These are phyloP conservation scores for Triadica sebifera DNA, from an alignment of 345 rosid species.

Conservation along the genomic window DNA sequence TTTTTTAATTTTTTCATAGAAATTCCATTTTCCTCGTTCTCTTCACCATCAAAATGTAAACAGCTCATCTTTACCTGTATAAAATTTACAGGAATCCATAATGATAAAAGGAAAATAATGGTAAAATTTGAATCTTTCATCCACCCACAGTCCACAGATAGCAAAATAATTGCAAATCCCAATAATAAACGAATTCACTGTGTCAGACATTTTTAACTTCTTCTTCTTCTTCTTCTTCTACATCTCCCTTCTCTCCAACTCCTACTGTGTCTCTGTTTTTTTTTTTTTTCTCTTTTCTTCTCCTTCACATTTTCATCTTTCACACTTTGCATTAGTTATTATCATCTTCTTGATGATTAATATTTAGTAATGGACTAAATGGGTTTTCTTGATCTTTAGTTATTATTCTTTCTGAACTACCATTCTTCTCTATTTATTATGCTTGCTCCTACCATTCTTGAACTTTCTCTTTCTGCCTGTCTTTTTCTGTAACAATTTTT, in stretches of 20 bases:
- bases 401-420: not conserved
- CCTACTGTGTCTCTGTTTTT: not conserved
- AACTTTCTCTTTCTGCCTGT: not conserved
- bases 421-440: not conserved
- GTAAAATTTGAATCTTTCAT: not conserved
- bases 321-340: not conserved
- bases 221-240: not conserved
- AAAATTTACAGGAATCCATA: not conserved
- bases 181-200: not conserved
- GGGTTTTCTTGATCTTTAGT: not conserved
- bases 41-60: not conserved
- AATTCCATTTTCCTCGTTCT: not conserved
- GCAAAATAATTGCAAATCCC: conserved; percentile 7
- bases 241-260: no score
- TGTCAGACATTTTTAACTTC: conserved; percentile 15
- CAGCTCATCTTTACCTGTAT: not conserved
- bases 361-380: not conserved
- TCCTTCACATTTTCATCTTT: no score
- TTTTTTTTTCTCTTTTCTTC: no score
- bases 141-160: not conserved
- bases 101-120: not conserved
- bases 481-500: not conserved
- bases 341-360: not conserved
- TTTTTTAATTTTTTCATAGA: not conserved
- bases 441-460: not conserved